Evolutionary conservation across 345 rosid genomes (phyloP).

Genomic region (Theobroma cacao): DNA sequence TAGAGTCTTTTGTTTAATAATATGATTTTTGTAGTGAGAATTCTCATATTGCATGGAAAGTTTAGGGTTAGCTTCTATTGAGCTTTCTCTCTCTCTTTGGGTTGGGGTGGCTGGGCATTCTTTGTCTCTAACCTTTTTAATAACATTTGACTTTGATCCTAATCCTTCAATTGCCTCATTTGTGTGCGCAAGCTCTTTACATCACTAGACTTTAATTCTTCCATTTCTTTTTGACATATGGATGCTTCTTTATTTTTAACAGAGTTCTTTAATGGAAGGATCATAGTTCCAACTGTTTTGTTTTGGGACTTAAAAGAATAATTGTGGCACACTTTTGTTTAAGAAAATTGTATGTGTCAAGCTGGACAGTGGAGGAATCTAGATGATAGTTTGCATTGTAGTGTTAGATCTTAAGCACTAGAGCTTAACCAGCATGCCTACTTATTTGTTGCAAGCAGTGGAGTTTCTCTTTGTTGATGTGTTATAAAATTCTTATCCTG

Average conservation of each 20-base stretch:
- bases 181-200: not conserved
- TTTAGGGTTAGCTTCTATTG: too few relatives aligned
- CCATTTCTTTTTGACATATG: not conserved
- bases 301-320: not conserved
- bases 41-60: too few relatives aligned
- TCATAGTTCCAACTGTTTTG: not conserved
- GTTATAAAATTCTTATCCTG: not conserved
- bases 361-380: not conserved
- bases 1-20: not conserved
- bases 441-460: not conserved
- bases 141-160: too few relatives aligned
- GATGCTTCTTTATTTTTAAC: not conserved
- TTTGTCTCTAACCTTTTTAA: too few relatives aligned
- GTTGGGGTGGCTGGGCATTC: too few relatives aligned
- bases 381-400: slow-evolving; percentile 23
- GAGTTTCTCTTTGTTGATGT: not conserved
- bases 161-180: too few relatives aligned
- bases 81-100: too few relatives aligned
- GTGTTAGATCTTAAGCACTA: not conserved
- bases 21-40: not conserved
- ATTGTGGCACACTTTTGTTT: not conserved
- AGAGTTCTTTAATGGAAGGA: not conserved
- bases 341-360: not conserved
- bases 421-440: not conserved
- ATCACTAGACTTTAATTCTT: not conserved